A percentile compares a stretch with the other conserved stretches of the same genome.
These are phyloP conservation scores for Candida wancherniae DNA, from an alignment of 805 yeast species.

Conservation along the genomic window DNA sequence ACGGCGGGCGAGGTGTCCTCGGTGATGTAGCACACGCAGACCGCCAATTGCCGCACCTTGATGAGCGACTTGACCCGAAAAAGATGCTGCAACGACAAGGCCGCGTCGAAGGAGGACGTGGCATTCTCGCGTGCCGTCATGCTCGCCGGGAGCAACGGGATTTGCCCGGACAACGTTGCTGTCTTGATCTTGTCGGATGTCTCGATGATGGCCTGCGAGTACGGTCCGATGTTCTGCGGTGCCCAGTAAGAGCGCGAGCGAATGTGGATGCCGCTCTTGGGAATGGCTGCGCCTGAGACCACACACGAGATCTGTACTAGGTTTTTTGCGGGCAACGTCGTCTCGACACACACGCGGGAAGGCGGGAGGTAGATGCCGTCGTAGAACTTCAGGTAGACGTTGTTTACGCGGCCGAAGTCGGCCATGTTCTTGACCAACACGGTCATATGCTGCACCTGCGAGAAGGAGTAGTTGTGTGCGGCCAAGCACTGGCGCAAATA, in stretches of 20 bases:
- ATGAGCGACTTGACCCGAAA: slow-evolving; percentile 55
- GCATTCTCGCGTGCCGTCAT: slow-evolving; percentile 44
- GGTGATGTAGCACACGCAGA: slow-evolving; percentile 54
- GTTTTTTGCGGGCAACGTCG: slow-evolving; percentile 37
- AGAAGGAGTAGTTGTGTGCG: slow-evolving; percentile 27
- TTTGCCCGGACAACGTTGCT: slow-evolving; percentile 81
- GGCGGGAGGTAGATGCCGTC: slow-evolving; percentile 66
- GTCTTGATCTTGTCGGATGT: slow-evolving; percentile 33
- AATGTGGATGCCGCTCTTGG: slow-evolving; percentile 74
- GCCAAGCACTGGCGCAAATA: slow-evolving; percentile 35
- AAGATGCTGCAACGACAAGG: slow-evolving; percentile 71
- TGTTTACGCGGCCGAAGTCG: slow-evolving; percentile 58
- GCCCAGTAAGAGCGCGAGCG: slow-evolving; percentile 97
- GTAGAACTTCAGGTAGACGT: slow-evolving; percentile 55
- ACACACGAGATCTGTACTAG: slow-evolving; percentile 59
- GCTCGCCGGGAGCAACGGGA: slow-evolving; percentile 70
- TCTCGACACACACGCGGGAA: slow-evolving; percentile 78
- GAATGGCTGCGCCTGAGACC: slow-evolving; percentile 25
- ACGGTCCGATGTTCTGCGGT: slow-evolving; percentile 96
- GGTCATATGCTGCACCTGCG: slow-evolving; percentile 55
- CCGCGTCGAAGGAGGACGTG: slow-evolving; percentile 28
- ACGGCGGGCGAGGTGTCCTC: slow-evolving; percentile 21
- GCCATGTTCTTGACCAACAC: slow-evolving; percentile 61
- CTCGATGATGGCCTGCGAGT: slow-evolving; percentile 75
- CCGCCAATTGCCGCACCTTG: slow-evolving; percentile 40